Base-by-base conservation (phyloP, 139 green algal genomes). In the Coccomyxa sp. region DNA sequence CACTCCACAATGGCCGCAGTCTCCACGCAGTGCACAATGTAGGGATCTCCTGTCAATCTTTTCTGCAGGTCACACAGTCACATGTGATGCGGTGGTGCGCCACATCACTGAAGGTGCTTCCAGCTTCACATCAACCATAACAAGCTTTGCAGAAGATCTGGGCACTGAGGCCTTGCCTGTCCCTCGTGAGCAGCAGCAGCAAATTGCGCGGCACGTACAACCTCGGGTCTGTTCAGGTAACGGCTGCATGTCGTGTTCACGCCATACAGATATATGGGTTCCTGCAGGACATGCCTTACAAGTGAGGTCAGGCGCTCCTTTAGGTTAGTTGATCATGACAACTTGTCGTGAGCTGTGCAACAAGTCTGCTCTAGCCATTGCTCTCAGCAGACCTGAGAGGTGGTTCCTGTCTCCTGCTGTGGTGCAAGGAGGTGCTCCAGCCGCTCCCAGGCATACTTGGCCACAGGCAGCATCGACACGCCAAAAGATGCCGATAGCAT, bases 11-110 rank as follows among this genome's bases (percentile, higher is more conserved):
- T 98, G 51, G 92, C 86, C 51, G 95, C 96, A 4, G 96, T 96
- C 81, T 98, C 92, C 0, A 99, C 90, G 91, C 95, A 98, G 87
- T 99, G 96, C 0, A 82, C 88, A 0, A 99, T 90, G 82, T 99
- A 99, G 0, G 96, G 93, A 84, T 98, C 91, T 10, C 94, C 92
- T 13, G 94, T 98, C 81, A 93, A 94, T 57, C 96, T 90, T 67
- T 85, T 82, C 89, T 98, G 94, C 71, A 31, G 51, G 80, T 87
- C 86, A 38, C 71, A 31, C n/a, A 18, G 10, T 12, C 21, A 10
- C 71, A 7, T 51, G 38, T 51, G 38, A 51, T 51, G 38, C 38
- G 7, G 7, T 51, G 38, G 38, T n/a, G n/a, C 25, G n/a, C 4
- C 10, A 51, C n/a, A 77, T 51, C 14, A 77, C 71, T 10, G 10